Conservation (phyloP, 1,284 basidiomycete species). For the Pyrrhoderma lamaoense region DNA sequence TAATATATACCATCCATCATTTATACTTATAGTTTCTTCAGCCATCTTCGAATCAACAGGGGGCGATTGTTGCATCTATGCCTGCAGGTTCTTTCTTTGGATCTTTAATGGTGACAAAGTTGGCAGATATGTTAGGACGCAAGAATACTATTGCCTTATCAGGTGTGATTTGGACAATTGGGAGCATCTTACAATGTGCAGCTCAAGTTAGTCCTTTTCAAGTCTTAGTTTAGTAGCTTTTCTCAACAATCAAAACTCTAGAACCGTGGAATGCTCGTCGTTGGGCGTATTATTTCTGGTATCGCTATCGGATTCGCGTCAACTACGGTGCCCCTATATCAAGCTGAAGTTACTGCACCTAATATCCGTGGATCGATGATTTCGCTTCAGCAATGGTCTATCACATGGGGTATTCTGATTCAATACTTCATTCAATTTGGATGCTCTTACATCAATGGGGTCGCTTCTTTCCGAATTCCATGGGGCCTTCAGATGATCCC, state of each 20-base stretch:
- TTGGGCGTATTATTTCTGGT: constrained; percentile 59
- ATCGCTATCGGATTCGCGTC: constrained; percentile 53
- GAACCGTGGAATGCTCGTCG: constrained; percentile 63
- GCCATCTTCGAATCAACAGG: constrained; percentile 52
- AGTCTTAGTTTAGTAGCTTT: constrained; percentile 4
- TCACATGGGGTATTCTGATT: constrained; percentile 69
- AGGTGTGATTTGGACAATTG: constrained; percentile 66
- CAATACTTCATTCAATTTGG: constrained; percentile 72
- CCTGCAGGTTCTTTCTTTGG: constrained; percentile 60
- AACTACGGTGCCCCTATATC: constrained; percentile 61
- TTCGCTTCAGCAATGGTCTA: constrained; percentile 71
- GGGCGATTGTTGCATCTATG: constrained; percentile 74
- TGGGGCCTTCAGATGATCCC: constrained; percentile 77
- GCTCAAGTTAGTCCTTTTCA: constrained; percentile 38
- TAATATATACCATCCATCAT: constrained; percentile 1
- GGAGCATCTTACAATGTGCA: constrained; percentile 61
- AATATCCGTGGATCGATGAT: constrained; percentile 69
- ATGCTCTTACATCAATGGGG: constrained; percentile 63
- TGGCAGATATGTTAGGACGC: constrained; percentile 61
- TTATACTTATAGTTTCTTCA: constrained; percentile 20
- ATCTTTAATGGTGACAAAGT: constrained; percentile 49
- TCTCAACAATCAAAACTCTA: constrained; percentile 22
- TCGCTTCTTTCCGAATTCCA: constrained; percentile 69
- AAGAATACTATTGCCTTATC: constrained; percentile 57
- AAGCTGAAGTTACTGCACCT: constrained; percentile 65